Evolutionary conservation across 2,329 filamentous ascomycete genomes (phyloP).

Genomic region (Neodidymelliopsis sp.): DNA sequence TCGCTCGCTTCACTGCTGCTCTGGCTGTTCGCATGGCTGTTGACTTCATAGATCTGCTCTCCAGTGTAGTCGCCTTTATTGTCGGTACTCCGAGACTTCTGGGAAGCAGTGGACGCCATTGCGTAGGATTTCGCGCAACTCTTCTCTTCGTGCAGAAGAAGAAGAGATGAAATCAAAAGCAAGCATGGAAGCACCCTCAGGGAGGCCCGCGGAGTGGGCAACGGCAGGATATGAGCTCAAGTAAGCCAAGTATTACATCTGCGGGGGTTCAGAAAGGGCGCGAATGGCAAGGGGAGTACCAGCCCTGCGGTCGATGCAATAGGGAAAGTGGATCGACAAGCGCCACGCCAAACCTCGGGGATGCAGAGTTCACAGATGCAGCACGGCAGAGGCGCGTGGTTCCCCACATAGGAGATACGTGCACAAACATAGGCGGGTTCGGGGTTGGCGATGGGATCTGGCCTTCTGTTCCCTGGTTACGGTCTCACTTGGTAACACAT

Average conservation of each 20-base stretch:
- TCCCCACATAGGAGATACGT: slow-evolving; percentile 4
- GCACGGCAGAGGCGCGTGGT: slow-evolving; percentile 10
- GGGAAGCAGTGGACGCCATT: slow-evolving; percentile 20
- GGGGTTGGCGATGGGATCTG: background rate
- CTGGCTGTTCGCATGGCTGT: slow-evolving; percentile 12
- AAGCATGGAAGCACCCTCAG: background rate
- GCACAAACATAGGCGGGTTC: background rate
- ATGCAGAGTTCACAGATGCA: slow-evolving; percentile 3
- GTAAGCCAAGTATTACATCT: slow-evolving; percentile 12
- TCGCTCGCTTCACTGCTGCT: slow-evolving; percentile 19
- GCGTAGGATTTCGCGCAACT: background rate
- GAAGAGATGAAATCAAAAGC: background rate
- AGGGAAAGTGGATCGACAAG: slow-evolving; percentile 18
- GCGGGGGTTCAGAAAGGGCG: slow-evolving; percentile 13
- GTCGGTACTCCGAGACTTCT: slow-evolving; percentile 2
- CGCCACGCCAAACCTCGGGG: slow-evolving; percentile 2
- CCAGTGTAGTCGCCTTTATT: slow-evolving; percentile 10
- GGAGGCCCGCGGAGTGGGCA: slow-evolving; percentile 10
- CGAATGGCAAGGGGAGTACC: slow-evolving; percentile 7
- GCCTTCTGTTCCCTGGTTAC: background rate
- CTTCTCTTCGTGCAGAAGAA: background rate
- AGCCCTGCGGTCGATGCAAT: background rate
- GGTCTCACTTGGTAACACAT: slow-evolving; percentile 1
- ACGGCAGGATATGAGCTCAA: slow-evolving; percentile 14
- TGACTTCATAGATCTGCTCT: slow-evolving; percentile 23